A percentile compares a stretch with the other conserved stretches of the same genome.
phyloP scores from a whole-genome alignment of 2,329 filamentous ascomycete genomes.

The Colletotrichum zoysiae region DNA sequence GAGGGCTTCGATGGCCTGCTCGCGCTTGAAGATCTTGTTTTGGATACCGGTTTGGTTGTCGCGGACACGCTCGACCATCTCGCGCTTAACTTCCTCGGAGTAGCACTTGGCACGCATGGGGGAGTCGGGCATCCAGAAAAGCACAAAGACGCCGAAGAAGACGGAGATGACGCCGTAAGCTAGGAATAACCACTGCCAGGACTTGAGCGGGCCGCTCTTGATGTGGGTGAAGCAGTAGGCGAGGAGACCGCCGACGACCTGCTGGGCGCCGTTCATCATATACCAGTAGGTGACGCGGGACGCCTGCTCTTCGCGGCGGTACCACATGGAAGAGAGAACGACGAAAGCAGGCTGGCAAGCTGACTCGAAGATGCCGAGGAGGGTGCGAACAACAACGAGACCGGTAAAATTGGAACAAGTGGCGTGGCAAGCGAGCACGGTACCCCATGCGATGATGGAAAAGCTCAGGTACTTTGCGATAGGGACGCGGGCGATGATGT shows the following conservation, averaged over 20 bases:
- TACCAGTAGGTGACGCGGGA: conserved; percentile 78
- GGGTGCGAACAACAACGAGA: conserved; percentile 70
- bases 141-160: conserved; percentile 73
- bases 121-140: conserved; percentile 74
- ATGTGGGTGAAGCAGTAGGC: conserved; percentile 74
- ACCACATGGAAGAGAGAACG: conserved; percentile 78
- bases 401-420: conserved; percentile 71
- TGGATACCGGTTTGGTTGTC: conserved; percentile 73
- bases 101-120: conserved; percentile 81
- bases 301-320: conserved; percentile 76
- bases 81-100: conserved; percentile 72
- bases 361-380: conserved; percentile 79
- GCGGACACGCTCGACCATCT: conserved; percentile 72
- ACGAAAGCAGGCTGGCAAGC: conserved; percentile 77
- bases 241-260: conserved; percentile 78
- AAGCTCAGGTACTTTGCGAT: conserved; percentile 75
- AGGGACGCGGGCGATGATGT: conserved; percentile 69
- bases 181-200: conserved; percentile 79
- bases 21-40: conserved; percentile 62
- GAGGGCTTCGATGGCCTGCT: conserved; percentile 65
- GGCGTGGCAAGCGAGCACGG: conserved; percentile 70
- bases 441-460: conserved; percentile 72
- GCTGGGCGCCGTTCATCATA: conserved; percentile 82
- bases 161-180: conserved; percentile 73
- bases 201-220: conserved; percentile 64